These are phyloP conservation scores for Talaromyces verruculosus DNA, from an alignment of 2,329 filamentous ascomycete species.

Conservation along the genomic window DNA sequence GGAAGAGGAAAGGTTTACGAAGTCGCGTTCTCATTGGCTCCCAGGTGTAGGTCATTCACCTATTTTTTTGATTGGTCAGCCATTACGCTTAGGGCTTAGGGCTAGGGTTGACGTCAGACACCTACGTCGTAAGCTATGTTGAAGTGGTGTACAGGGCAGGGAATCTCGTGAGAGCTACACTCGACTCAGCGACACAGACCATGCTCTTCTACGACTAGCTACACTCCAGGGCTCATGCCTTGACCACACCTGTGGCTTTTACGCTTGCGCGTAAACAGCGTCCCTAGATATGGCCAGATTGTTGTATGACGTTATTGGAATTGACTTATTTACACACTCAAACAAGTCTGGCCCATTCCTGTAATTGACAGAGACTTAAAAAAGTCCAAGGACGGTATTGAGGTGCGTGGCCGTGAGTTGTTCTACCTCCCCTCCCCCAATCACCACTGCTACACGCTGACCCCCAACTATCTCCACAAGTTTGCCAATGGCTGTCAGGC, in stretches of 20 bases:
- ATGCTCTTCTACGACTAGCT: not conserved
- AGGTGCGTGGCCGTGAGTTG: not conserved
- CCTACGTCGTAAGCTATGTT: not conserved
- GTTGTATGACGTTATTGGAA: not conserved
- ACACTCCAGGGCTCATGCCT: not conserved
- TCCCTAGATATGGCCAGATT: not conserved
- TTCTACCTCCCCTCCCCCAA: not conserved
- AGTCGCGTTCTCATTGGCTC: not conserved
- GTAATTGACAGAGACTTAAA: not conserved
- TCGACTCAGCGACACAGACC: not conserved
- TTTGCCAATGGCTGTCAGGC: constrained; percentile 2
- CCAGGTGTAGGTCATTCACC: accelerated
- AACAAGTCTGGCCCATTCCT: not conserved
- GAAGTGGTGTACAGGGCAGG: not conserved
- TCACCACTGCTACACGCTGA: not conserved
- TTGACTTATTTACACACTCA: not conserved
- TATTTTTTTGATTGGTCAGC: not conserved
- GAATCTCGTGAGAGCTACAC: not conserved
- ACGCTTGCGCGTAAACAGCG: not conserved
- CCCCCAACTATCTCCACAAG: not conserved
- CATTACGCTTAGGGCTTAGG: not conserved
- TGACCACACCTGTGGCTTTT: not conserved
- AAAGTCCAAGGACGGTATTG: not conserved
- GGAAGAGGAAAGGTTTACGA: constrained; percentile 3
- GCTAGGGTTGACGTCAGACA: not conserved